phyloP scores from a whole-genome alignment of 805 yeast genomes.

The Myxozyma vanderwaltii region DNA sequence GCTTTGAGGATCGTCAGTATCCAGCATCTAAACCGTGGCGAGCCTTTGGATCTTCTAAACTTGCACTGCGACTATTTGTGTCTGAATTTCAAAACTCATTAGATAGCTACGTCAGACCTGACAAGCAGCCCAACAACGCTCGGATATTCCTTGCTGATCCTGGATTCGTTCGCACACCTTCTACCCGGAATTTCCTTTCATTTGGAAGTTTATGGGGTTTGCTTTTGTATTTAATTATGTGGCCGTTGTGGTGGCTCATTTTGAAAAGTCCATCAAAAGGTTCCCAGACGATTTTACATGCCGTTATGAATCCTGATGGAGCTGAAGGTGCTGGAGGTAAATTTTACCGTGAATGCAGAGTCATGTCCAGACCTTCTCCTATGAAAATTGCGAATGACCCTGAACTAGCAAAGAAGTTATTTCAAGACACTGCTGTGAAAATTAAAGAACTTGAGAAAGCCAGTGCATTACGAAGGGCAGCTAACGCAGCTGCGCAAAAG shows the following conservation, averaged over 20 bases:
- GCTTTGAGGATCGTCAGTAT: conserved; percentile 64
- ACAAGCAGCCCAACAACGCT: conserved; percentile 66
- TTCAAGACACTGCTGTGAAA: conserved; percentile 58
- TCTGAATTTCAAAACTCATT: conserved; percentile 73
- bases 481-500: too few species aligned
- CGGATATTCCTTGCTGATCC: conserved; percentile 82
- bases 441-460: conserved; percentile 65
- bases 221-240: conserved; percentile 63
- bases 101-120: conserved; percentile 61
- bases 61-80: conserved; percentile 74
- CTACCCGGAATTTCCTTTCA: conserved; percentile 74
- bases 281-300: conserved; percentile 72
- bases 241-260: conserved; percentile 82
- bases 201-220: conserved; percentile 69
- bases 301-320: conserved; percentile 70
- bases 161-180: conserved; percentile 86
- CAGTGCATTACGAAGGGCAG: conserved; percentile 45
- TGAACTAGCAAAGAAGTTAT: conserved; percentile 62
- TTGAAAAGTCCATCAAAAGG: conserved; percentile 78
- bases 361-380: conserved; percentile 41
- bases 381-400: conserved; percentile 60
- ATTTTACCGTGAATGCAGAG: conserved; percentile 71
- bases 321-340: conserved; percentile 64
- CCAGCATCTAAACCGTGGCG: conserved; percentile 68
- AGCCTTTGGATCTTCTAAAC: conserved; percentile 79